A percentile compares a stretch with the other conserved stretches of the same genome.
These are phyloP conservation scores for Nicotiana rustica DNA, from an alignment of 305 asterid genomes.

Conservation along the genomic window DNA sequence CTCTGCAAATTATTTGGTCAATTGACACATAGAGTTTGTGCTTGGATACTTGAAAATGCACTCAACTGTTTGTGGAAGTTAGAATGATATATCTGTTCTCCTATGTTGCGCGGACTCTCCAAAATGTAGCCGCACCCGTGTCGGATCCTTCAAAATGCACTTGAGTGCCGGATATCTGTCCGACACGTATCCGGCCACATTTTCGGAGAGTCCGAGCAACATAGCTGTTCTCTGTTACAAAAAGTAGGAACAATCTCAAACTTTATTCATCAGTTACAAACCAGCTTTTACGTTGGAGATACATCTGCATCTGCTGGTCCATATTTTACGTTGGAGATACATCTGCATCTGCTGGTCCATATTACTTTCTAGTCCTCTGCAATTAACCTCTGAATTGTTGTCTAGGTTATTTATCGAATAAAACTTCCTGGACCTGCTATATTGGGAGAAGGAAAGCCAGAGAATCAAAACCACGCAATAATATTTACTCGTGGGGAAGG, in stretches of 20 bases:
- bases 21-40: conserved; percentile 8
- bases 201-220: too few species aligned
- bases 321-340: neutral
- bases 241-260: conserved; percentile 3
- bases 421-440: conserved; percentile 96
- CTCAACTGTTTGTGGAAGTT: conserved; percentile 15
- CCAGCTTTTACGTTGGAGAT: neutral
- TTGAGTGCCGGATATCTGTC: too few species aligned
- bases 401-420: conserved; percentile 89
- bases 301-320: conserved; percentile 11
- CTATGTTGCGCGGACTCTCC: too few species aligned
- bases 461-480: conserved; percentile 98
- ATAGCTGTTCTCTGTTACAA: neutral
- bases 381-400: conserved; percentile 24
- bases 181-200: too few species aligned
- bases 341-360: conserved; percentile 16
- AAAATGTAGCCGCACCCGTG: too few species aligned
- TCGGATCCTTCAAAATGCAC: too few species aligned
- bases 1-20: conserved; percentile 24
- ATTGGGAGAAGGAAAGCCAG: conserved; percentile 98
- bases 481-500: conserved; percentile 99
- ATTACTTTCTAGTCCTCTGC: neutral
- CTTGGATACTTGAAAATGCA: conserved; percentile 30
- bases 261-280: conserved; percentile 18
- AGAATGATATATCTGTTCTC: neutral